phyloP scores from a whole-genome alignment of 140 eudicot species.

The Anethum foeniculum region DNA sequence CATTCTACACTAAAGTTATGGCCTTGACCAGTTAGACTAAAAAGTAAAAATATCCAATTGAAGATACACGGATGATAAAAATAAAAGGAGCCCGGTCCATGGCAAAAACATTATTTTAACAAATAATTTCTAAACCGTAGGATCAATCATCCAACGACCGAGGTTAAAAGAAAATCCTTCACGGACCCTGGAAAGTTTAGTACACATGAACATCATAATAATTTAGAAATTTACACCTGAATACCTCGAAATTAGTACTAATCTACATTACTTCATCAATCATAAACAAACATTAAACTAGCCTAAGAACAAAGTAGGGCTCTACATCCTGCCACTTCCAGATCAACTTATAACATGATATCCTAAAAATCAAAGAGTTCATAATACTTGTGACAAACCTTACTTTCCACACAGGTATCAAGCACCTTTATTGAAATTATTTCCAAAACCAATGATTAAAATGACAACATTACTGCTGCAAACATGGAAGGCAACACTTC shows the following conservation, averaged over 20 bases:
- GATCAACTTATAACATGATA: background rate
- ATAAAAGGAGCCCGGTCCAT: no score
- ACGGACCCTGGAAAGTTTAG: no score
- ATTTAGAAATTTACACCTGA: no score
- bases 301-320: background rate
- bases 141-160: no score
- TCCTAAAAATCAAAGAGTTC: background rate
- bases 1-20: background rate
- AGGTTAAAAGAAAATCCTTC: no score
- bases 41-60: background rate
- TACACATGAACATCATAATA: no score
- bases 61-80: slow-evolving; percentile 10
- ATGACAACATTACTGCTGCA: background rate
- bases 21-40: background rate
- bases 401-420: background rate
- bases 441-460: background rate
- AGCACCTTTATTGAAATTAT: no score
- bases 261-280: no score
- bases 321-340: background rate
- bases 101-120: no score
- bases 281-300: no score
- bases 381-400: background rate
- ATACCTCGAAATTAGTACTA: no score
- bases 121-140: no score
- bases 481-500: background rate